Base-by-base conservation (phyloP, 208 protist species). In the Leptomonas seymouri region DNA sequence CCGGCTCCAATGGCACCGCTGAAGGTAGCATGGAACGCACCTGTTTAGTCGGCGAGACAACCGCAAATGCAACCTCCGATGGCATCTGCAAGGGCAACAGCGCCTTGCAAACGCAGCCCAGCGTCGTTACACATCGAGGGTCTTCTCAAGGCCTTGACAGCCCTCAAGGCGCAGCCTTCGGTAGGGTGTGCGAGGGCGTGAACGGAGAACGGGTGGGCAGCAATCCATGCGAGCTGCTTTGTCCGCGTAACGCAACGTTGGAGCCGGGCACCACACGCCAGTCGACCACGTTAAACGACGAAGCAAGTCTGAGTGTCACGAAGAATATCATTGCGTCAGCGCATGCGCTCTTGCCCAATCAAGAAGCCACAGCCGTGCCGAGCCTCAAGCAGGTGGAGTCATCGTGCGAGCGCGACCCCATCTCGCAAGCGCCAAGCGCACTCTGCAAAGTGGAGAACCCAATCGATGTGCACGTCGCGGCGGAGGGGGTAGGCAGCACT, bases 141-240 rank as follows among this genome's bases (percentile, higher is more conserved):
- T 62, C 69, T 9, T 56, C 30, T 46, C 14, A 27, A 23, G 27
- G n/a, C 1, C 20, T 45, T 8, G 34, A 44, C n/a, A 65, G 36
- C 15, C 39, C 54, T 27, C 31, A 21, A 3, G 48, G 50, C 25
- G 21, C 11, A 6, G 16, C 28, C 14, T 23, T 59, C 0, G 30
- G 41, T 21, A 23, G 56, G 9, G 23, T 39, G 7, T 0, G 28
- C 7, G 71, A 58, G 30, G 55, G 55, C 18, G 53, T 70, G 3
- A 55, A 76, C 28, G 41, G 62, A 45, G 44, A 42, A 36, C 48
- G 39, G 11, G 46, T 51, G 4, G 46, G 59, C 44, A 39, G 55
- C 46, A 62, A 53, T 45, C 54, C 51, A 7, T 8, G 30, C 28
- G 36, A 70, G 49, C 55, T 57, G 14, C 36, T 45, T 44, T 45